phyloP scores from a whole-genome alignment of 495 filamentous ascomycete genomes.

The Cryomyces antarcticus region DNA sequence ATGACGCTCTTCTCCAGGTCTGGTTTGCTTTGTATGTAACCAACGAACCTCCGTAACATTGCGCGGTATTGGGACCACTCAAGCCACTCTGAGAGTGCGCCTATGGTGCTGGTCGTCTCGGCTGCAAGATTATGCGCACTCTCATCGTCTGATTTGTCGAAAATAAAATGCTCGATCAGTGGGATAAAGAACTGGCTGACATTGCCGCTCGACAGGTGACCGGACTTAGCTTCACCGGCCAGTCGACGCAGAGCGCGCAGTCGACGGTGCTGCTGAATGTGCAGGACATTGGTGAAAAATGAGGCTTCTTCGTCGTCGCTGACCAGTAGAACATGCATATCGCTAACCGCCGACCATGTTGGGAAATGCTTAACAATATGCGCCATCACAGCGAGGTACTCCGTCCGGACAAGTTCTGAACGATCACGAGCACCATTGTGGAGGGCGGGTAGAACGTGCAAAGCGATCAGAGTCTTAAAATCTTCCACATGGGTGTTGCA shows the following conservation, averaged over 20 bases:
- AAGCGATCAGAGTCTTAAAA: conserved; percentile 33
- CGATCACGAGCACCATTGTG: conserved; percentile 49
- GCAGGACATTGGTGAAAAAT: conserved; percentile 82
- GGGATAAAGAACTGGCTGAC: conserved; percentile 77
- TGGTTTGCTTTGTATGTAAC: conserved; percentile 59
- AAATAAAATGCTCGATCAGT: conserved; percentile 81
- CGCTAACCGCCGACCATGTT: conserved; percentile 43
- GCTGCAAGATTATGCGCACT: conserved; percentile 67
- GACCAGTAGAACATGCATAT: conserved; percentile 54
- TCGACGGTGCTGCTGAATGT: conserved; percentile 77
- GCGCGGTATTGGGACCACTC: conserved; percentile 86
- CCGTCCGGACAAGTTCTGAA: conserved; percentile 67
- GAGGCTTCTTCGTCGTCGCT: conserved; percentile 71
- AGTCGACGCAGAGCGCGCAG: conserved; percentile 64
- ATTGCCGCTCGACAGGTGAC: conserved; percentile 47
- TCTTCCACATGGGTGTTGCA: conserved; percentile 17
- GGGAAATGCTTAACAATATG: conserved; percentile 54
- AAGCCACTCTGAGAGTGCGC: conserved; percentile 47
- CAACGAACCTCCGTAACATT: conserved; percentile 57
- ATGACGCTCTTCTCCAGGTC: conserved; percentile 75
- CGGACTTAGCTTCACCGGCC: conserved; percentile 38
- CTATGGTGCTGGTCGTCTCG: conserved; percentile 58
- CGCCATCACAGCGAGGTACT: conserved; percentile 59
- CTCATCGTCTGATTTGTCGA: conserved; percentile 54
- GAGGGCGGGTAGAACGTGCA: conserved; percentile 52